Evolutionary conservation across 2,329 filamentous ascomycete species (phyloP).

Genomic region (Penicillium carneum): DNA sequence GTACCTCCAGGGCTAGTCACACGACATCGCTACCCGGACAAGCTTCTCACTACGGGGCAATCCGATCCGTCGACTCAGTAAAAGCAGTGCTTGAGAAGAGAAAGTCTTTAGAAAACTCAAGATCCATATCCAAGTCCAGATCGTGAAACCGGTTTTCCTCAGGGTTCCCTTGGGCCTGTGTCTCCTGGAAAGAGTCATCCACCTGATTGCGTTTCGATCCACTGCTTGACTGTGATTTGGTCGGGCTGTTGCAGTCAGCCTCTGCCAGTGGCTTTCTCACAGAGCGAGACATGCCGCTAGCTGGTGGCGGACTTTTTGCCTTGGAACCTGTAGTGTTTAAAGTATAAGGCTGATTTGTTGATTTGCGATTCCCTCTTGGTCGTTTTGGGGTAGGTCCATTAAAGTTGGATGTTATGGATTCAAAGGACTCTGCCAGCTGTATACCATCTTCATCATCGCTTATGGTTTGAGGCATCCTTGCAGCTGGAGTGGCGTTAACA

Average conservation of each 20-base stretch:
- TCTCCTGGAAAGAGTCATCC: conserved; percentile 16
- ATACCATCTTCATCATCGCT: conserved; percentile 29
- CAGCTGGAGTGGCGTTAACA: conserved; percentile 18
- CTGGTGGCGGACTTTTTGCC: conserved; percentile 15
- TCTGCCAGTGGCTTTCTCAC: conserved; percentile 37
- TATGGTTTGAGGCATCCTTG: conserved; percentile 26
- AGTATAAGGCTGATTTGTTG: conserved; percentile 9
- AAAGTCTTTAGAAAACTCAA: conserved; percentile 49
- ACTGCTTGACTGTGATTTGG: conserved; percentile 30
- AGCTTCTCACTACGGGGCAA: conserved; percentile 8
- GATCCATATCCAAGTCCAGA: conserved; percentile 44
- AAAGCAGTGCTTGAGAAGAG: conserved; percentile 46
- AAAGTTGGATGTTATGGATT: conserved; percentile 26
- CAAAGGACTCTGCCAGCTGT: conserved; percentile 35
- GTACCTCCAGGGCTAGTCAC: neutral
- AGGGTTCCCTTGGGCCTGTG: conserved; percentile 16
- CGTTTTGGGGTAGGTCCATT: conserved; percentile 41
- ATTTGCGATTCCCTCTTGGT: conserved; percentile 33
- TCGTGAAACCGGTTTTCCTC: conserved; percentile 38
- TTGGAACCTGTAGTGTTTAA: conserved; percentile 10
- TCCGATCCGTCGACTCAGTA: conserved; percentile 34
- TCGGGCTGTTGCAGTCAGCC: conserved; percentile 39
- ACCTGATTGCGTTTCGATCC: conserved; percentile 22
- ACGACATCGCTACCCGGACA: neutral
- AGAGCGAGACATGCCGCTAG: conserved; percentile 10